Percentiles rank a stretch among this genome's conserved stretches.
These are phyloP conservation scores for Aspergillus carbonarius DNA, from an alignment of 2,329 filamentous ascomycete species.

Conservation along the genomic window DNA sequence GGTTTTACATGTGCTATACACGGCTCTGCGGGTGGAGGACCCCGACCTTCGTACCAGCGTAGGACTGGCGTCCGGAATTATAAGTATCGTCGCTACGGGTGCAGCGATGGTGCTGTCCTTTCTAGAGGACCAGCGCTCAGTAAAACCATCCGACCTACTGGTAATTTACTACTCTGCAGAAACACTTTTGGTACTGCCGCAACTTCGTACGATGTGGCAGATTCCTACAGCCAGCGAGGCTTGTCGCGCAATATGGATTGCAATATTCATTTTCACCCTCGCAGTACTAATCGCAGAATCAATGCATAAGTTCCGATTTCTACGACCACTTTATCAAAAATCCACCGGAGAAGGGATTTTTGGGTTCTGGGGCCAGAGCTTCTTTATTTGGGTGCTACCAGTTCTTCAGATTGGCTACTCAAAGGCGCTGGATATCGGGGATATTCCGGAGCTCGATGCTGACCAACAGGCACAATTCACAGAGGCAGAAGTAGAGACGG, in stretches of 20 bases:
- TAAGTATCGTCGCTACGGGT: not conserved
- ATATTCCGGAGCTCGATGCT: not conserved
- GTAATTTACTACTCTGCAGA: not conserved
- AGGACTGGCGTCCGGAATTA: not conserved
- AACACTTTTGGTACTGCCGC: not conserved
- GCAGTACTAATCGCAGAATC: not conserved
- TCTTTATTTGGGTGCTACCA: not conserved
- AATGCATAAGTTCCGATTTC: not conserved
- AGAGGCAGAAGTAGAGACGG: not conserved
- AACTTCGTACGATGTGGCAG: not conserved
- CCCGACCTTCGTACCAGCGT: not conserved
- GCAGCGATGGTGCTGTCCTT: not conserved
- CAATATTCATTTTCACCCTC: not conserved
- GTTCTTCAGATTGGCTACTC: not conserved
- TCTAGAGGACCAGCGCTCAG: not conserved
- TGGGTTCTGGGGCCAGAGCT: not conserved
- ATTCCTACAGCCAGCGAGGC: not conserved
- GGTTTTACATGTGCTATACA: not conserved
- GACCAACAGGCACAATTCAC: not conserved
- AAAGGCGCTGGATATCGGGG: not conserved
- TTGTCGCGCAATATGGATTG: not conserved
- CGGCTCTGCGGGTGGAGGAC: not conserved
- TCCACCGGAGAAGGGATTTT: not conserved
- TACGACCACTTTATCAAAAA: not conserved
- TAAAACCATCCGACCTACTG: not conserved